Percentiles rank a stretch among this genome's conserved stretches.
Evolutionary conservation across 1,139 yeast genomes (phyloP).

Genomic region (Pichia cactophila): DNA sequence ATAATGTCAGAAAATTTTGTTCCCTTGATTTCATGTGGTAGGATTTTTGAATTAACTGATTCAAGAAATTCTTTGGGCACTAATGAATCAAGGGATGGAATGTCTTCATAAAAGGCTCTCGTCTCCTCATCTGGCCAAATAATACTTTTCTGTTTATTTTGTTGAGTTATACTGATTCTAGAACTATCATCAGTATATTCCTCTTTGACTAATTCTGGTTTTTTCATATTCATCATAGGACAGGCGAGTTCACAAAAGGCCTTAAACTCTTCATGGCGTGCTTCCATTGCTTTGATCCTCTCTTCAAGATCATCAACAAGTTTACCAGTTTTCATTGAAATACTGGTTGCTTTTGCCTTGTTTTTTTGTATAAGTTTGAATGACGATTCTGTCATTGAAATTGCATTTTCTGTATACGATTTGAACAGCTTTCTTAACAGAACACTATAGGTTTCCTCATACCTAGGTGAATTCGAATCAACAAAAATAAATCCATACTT

Average conservation of each 20-base stretch:
- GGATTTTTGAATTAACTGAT: constrained; percentile 21
- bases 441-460: constrained; percentile 21
- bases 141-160: constrained; percentile 24
- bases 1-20: constrained; percentile 12
- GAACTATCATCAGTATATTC: constrained; percentile 19
- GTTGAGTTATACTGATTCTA: constrained; percentile 21
- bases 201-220: constrained; percentile 25
- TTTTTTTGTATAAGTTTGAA: constrained; percentile 33
- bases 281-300: constrained; percentile 34
- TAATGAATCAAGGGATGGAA: constrained; percentile 30
- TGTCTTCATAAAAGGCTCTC: constrained; percentile 49
- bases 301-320: constrained; percentile 45
- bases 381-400: constrained; percentile 31
- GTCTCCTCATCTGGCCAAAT: constrained; percentile 68
- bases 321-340: constrained; percentile 62
- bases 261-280: constrained; percentile 40
- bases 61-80: constrained; percentile 16
- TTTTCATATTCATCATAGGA: constrained; percentile 30
- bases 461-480: constrained; percentile 18
- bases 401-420: constrained; percentile 42
- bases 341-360: constrained; percentile 39
- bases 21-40: constrained; percentile 12
- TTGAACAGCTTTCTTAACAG: constrained; percentile 31
- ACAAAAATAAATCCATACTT: constrained; percentile 34
- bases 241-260: constrained; percentile 40